Conservation (phyloP, 768 basidiomycete genomes). For the Amanita exitialis region DNA sequence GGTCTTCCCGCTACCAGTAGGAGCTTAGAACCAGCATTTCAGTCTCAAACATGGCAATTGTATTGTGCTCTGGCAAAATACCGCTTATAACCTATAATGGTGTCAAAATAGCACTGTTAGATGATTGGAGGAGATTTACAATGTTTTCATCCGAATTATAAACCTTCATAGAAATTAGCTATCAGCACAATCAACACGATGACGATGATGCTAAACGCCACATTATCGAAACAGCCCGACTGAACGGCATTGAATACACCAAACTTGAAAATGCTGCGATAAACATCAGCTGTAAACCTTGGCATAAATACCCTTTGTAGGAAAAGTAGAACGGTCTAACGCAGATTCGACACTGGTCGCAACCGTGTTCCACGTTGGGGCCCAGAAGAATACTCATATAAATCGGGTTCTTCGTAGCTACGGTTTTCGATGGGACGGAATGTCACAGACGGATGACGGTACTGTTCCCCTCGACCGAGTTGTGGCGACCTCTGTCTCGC, state of each 20-base stretch:
- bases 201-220: constrained; percentile 22
- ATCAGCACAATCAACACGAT: background rate
- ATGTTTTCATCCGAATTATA: constrained; percentile 52
- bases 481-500: background rate
- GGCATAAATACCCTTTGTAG: constrained; percentile 6
- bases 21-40: constrained; percentile 40
- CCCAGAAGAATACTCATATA: constrained; percentile 20
- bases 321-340: constrained; percentile 27
- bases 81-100: constrained; percentile 60
- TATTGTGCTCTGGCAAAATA: constrained; percentile 15
- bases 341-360: constrained; percentile 64
- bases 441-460: background rate
- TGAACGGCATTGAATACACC: constrained; percentile 90
- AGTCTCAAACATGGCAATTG: constrained; percentile 3
- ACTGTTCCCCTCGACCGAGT: background rate
- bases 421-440: background rate
- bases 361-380: constrained; percentile 35
- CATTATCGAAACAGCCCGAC: constrained; percentile 69
- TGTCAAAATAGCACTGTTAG: background rate
- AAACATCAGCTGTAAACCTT: constrained; percentile 59
- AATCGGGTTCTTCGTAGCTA: background rate
- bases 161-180: constrained; percentile 30
- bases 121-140: constrained; percentile 25
- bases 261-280: constrained; percentile 77
- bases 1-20: constrained; percentile 95